Conservation (phyloP, 345 rosid species). For the Pistacia integerrima region DNA sequence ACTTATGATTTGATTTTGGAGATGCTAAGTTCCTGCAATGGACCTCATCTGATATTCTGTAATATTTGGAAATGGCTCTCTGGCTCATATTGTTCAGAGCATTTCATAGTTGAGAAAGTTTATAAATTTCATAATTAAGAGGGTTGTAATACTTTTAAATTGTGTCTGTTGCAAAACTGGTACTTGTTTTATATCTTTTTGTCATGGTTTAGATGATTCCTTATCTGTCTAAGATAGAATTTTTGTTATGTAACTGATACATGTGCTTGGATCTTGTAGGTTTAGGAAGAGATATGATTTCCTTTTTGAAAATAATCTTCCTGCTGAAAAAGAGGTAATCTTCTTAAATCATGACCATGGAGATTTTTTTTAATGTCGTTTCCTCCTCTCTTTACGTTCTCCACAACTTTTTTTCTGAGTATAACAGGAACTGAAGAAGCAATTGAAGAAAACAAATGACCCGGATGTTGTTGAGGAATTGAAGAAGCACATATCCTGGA, state of each 20-base stretch:
- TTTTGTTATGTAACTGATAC: not conserved
- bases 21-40: not conserved
- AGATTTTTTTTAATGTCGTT: not conserved
- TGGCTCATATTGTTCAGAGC: not conserved
- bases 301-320: slow-evolving; percentile 65
- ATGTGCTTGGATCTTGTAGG: slow-evolving; percentile 34
- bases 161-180: not conserved
- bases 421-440: slow-evolving; percentile 47
- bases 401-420: slow-evolving; percentile 3
- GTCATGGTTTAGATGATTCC: not conserved
- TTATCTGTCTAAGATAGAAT: not conserved
- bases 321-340: slow-evolving; percentile 56
- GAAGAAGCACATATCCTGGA: slow-evolving; percentile 45
- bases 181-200: too few species aligned
- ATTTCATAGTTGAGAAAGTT: not conserved
- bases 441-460: slow-evolving; percentile 44
- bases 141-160: not conserved
- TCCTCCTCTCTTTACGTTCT: not conserved
- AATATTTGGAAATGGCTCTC: not conserved
- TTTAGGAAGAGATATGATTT: slow-evolving; percentile 79
- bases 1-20: not conserved
- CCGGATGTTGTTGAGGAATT: slow-evolving; percentile 34
- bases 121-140: too few species aligned
- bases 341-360: slow-evolving; percentile 2
- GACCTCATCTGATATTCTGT: not conserved